Evolutionary conservation across 257 asterid genomes (phyloP).

Genomic region (Agastache rugosa): DNA sequence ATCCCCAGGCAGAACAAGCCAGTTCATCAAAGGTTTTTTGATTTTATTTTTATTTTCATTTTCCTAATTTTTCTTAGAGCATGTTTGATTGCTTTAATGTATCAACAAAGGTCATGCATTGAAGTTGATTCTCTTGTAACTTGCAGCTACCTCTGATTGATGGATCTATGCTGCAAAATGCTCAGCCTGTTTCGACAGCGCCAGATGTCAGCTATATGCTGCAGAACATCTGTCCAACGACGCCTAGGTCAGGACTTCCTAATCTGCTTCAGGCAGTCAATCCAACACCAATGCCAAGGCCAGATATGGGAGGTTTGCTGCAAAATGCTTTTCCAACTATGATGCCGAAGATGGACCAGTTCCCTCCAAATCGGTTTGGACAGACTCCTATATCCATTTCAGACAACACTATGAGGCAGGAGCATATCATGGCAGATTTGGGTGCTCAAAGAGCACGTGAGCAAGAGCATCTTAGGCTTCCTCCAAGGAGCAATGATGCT

Average conservation of each 20-base stretch:
- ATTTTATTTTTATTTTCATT: neutral
- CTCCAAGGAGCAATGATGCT: constrained; percentile 25
- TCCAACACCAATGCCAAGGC: constrained; percentile 20
- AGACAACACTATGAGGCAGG: constrained; percentile 10
- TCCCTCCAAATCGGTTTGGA: constrained; percentile 11
- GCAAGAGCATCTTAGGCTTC: constrained; percentile 33
- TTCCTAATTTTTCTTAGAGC: neutral
- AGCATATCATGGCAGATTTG: constrained; percentile 11
- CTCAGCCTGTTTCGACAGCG: constrained; percentile 8
- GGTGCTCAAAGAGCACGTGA: constrained; percentile 28
- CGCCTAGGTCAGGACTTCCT: constrained; percentile 16
- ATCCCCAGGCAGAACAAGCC: neutral
- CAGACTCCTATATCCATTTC: neutral
- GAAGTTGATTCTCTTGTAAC: neutral
- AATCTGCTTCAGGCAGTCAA: neutral
- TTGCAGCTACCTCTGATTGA: constrained; percentile 27
- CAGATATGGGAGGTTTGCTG: constrained; percentile 17
- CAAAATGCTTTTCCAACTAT: constrained; percentile 19
- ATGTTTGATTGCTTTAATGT: neutral
- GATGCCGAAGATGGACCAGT: constrained; percentile 16
- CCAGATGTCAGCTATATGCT: constrained; percentile 32
- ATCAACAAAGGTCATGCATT: constrained; percentile 3
- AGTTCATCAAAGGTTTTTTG: constrained; percentile 43
- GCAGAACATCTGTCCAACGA: constrained; percentile 19
- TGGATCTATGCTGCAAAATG: neutral